Evolutionary conservation across 352 stramenopile genomes (phyloP).

Genomic region (Phytophthora capsici): DNA sequence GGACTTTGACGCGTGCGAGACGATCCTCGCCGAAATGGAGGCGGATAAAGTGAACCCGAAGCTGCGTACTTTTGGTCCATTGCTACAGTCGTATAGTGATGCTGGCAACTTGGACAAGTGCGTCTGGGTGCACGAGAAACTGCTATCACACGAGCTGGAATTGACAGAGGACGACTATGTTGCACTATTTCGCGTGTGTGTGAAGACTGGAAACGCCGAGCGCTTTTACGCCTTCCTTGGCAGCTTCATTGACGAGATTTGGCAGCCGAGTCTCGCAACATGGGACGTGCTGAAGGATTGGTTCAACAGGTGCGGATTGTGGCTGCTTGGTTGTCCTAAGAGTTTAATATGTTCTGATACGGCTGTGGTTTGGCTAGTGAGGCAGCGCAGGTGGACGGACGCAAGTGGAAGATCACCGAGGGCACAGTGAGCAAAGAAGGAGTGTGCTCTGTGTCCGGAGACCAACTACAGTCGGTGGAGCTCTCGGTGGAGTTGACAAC

Average conservation of each 20-base stretch:
- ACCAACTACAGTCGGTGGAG: conserved; percentile 76
- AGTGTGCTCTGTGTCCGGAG: conserved; percentile 63
- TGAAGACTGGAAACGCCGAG: conserved; percentile 38
- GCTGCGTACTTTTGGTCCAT: conserved; percentile 73
- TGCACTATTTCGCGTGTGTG: conserved; percentile 59
- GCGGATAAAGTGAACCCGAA: conserved; percentile 56
- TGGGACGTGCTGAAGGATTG: conserved; percentile 78
- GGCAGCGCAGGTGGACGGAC: conserved; percentile 59
- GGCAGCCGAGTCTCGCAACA: conserved; percentile 46
- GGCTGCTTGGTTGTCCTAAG: conserved; percentile 10
- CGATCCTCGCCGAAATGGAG: conserved; percentile 62
- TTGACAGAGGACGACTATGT: conserved; percentile 71
- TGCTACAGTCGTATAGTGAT: conserved; percentile 68
- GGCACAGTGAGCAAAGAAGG: conserved; percentile 61
- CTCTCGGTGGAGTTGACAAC: conserved; percentile 47
- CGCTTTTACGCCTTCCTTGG: conserved; percentile 67
- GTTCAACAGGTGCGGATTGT: conserved; percentile 63
- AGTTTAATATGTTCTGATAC: conserved; percentile 8
- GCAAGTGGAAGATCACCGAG: conserved; percentile 62
- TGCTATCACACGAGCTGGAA: conserved; percentile 54
- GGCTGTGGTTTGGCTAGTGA: conserved; percentile 44
- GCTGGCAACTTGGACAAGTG: conserved; percentile 63
- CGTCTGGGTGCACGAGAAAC: conserved; percentile 58
- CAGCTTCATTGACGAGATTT: conserved; percentile 67
- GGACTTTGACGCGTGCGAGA: conserved; percentile 60